phyloP scores from a whole-genome alignment of 192 early-diverging fungal species.

The Linnemannia zychae region DNA sequence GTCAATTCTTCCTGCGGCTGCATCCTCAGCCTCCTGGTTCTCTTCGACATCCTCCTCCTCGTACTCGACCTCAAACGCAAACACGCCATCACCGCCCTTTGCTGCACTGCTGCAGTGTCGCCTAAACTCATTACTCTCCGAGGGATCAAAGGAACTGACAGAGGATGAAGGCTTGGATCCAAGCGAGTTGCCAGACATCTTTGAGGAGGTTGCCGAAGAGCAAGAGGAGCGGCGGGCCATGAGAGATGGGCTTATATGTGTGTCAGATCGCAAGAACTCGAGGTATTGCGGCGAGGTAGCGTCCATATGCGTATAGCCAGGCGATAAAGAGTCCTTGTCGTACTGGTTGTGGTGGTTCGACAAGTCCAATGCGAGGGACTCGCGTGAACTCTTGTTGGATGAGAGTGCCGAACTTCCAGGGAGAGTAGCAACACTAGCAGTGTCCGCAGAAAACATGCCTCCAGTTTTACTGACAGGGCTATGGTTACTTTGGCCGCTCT shows the following conservation, averaged over 20 bases:
- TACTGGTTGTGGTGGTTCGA: not conserved
- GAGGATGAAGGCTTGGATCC: slow-evolving; percentile 25
- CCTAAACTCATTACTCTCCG: not conserved
- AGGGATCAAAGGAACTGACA: not conserved
- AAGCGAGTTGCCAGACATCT: slow-evolving; percentile 12
- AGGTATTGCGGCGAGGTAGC: slow-evolving; percentile 13
- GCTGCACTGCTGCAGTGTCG: not conserved
- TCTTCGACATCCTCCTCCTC: slow-evolving; percentile 15
- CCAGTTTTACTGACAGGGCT: not conserved
- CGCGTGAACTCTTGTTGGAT: slow-evolving; percentile 25
- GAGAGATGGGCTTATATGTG: not conserved
- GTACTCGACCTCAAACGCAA: slow-evolving; percentile 12
- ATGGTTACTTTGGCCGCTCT: slow-evolving; percentile 8
- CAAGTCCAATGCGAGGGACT: slow-evolving; percentile 15
- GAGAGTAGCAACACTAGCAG: not conserved
- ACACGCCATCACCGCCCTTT: not conserved
- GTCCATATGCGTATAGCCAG: not conserved
- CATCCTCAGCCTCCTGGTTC: not conserved
- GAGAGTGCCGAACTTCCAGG: slow-evolving; percentile 6
- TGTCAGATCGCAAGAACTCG: slow-evolving; percentile 12
- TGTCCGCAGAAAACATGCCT: not conserved
- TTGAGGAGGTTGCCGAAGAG: slow-evolving; percentile 19
- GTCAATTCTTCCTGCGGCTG: not conserved
- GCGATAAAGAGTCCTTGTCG: not conserved
- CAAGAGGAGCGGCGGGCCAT: slow-evolving; percentile 26